Evolutionary conservation across 1,284 basidiomycete species (phyloP).

Genomic region (Marasmius sp.): DNA sequence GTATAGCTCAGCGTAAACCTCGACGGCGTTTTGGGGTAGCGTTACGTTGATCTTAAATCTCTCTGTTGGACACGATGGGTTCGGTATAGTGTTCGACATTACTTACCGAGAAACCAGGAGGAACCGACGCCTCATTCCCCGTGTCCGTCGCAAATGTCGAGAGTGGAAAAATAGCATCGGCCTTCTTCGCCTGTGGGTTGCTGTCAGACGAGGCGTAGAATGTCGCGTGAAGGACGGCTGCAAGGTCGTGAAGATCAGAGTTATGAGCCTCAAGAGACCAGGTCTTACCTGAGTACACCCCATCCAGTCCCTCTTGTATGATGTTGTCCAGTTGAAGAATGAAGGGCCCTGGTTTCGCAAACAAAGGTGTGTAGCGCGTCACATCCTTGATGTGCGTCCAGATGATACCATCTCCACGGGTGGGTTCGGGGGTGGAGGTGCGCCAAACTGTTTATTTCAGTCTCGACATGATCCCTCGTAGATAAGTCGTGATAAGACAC

Average conservation of each 20-base stretch:
- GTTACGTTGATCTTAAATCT: conserved; percentile 59
- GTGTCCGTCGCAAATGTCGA: conserved; percentile 30
- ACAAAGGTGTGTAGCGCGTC: conserved; percentile 69
- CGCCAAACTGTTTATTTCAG: conserved; percentile 56
- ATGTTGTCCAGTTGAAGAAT: conserved; percentile 75
- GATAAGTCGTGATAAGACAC: neutral
- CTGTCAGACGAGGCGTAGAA: conserved; percentile 59
- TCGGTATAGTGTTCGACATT: too few relatives aligned
- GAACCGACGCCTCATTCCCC: conserved; percentile 68
- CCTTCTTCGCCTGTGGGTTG: conserved; percentile 58
- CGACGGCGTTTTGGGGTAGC: conserved; percentile 64
- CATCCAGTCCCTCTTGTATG: conserved; percentile 54
- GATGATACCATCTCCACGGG: conserved; percentile 64
- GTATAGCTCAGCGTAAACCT: conserved; percentile 69
- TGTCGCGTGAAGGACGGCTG: conserved; percentile 69
- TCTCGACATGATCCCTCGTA: neutral
- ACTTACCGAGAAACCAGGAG: conserved; percentile 67
- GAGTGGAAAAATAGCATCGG: conserved; percentile 36
- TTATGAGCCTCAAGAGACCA: neutral
- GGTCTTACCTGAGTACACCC: conserved; percentile 64
- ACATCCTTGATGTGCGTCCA: conserved; percentile 81
- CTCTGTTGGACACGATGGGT: neutral
- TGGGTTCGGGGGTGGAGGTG: conserved; percentile 78
- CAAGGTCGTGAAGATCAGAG: neutral
- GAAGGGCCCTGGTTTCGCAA: conserved; percentile 63